Percentiles rank a stretch among this genome's conserved stretches.
Evolutionary conservation across 305 asterid species (phyloP).

Genomic region (Rubia tinctorum): DNA sequence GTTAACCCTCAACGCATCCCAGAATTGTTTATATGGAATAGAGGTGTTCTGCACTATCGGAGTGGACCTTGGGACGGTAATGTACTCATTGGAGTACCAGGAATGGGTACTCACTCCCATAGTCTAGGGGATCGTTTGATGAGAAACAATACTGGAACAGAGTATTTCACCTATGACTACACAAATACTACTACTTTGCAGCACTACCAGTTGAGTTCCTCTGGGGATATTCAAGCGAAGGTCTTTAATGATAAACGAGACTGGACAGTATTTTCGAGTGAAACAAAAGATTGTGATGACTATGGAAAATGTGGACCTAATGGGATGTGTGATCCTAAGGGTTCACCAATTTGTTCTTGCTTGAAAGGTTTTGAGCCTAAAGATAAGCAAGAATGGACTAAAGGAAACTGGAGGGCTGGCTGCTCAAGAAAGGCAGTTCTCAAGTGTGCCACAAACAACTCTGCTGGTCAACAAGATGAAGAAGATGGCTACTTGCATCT

Average conservation of each 20-base stretch:
- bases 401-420: not conserved
- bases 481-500: not conserved
- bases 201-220: not conserved
- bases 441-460: not conserved
- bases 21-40: not conserved
- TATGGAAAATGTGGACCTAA: slow-evolving; percentile 1
- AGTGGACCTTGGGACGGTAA: not conserved
- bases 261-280: not conserved
- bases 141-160: not conserved
- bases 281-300: not conserved
- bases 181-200: not conserved
- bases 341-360: not conserved
- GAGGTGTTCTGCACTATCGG: not conserved
- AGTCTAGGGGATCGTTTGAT: not conserved
- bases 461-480: not conserved
- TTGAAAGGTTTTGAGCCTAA: not conserved
- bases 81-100: not conserved
- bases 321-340: not conserved
- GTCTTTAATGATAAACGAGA: not conserved
- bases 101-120: not conserved
- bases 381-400: not conserved
- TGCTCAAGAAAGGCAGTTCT: not conserved
- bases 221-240: not conserved
- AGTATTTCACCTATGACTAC: slow-evolving; percentile 1
- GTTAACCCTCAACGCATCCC: not conserved